phyloP scores from a whole-genome alignment of 192 early-diverging fungal genomes.

The Jimgerdemannia flammicorona region DNA sequence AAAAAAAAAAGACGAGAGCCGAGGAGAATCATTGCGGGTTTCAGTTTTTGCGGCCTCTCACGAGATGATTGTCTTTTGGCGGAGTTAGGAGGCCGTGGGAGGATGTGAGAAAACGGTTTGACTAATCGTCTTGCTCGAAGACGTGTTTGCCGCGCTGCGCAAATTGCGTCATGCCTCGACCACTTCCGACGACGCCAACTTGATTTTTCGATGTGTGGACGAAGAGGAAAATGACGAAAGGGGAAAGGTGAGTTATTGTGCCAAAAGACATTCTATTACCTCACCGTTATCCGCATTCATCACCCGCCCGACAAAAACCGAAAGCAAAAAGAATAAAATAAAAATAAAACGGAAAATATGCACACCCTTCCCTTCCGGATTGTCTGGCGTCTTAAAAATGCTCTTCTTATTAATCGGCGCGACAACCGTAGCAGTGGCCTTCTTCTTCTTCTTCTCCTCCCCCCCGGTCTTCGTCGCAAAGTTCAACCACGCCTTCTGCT shows the following conservation, averaged over 20 bases:
- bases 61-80: neutral
- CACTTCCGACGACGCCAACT: conserved; percentile 80
- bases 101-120: neutral
- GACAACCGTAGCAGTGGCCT: conserved; percentile 13
- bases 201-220: too few species aligned
- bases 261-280: neutral
- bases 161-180: conserved; percentile 74
- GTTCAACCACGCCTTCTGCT: conserved; percentile 72
- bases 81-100: neutral
- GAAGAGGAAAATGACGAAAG: conserved; percentile 1
- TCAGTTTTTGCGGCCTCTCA: neutral
- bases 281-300: neutral
- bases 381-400: conserved; percentile 81
- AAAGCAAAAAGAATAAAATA: conserved; percentile 1
- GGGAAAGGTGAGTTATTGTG: neutral
- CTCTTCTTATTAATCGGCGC: conserved; percentile 58
- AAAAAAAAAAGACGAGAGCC: neutral
- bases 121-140: conserved; percentile 40
- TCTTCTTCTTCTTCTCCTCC: conserved; percentile 45
- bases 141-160: conserved; percentile 74
- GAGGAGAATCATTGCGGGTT: neutral
- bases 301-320: neutral
- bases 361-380: conserved; percentile 67
- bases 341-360: neutral
- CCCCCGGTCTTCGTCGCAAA: conserved; percentile 55